Conservation (phyloP, 495 filamentous ascomycete genomes). For the Rhypophila decipiens region DNA sequence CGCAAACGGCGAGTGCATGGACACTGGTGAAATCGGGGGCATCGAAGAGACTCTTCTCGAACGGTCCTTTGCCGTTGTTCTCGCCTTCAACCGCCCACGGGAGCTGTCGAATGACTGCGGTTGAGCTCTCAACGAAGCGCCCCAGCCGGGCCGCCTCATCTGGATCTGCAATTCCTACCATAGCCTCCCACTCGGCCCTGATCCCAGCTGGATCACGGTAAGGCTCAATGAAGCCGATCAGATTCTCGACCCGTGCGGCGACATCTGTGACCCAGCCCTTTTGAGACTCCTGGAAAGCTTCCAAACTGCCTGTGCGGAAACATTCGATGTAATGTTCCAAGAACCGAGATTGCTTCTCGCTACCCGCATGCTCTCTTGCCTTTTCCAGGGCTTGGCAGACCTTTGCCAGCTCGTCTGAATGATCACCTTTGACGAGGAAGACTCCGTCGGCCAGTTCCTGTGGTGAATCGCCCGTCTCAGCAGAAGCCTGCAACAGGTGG, state of each 20-base stretch:
- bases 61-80: slow-evolving; percentile 36
- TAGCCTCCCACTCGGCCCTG: slow-evolving; percentile 40
- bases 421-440: slow-evolving; percentile 59
- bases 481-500: slow-evolving; percentile 5
- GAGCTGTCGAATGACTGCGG: slow-evolving; percentile 28
- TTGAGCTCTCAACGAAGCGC: slow-evolving; percentile 26
- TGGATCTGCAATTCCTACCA: slow-evolving; percentile 37
- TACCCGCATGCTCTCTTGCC: slow-evolving; percentile 48
- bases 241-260: slow-evolving; percentile 33
- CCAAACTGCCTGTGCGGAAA: slow-evolving; percentile 33
- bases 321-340: slow-evolving; percentile 25
- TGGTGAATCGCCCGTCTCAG: neutral
- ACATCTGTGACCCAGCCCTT: slow-evolving; percentile 37
- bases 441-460: slow-evolving; percentile 26
- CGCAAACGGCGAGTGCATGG: slow-evolving; percentile 38
- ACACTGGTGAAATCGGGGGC: slow-evolving; percentile 38
- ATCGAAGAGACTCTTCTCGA: slow-evolving; percentile 37
- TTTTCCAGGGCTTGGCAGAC: slow-evolving; percentile 46
- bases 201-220: slow-evolving; percentile 43
- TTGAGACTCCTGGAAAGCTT: slow-evolving; percentile 31
- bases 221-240: slow-evolving; percentile 44
- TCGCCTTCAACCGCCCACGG: slow-evolving; percentile 31
- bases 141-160: slow-evolving; percentile 29
- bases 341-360: slow-evolving; percentile 21
- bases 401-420: slow-evolving; percentile 34